Evolutionary conservation across 1,139 yeast species (phyloP).

Genomic region (Geotrichum europaeum): DNA sequence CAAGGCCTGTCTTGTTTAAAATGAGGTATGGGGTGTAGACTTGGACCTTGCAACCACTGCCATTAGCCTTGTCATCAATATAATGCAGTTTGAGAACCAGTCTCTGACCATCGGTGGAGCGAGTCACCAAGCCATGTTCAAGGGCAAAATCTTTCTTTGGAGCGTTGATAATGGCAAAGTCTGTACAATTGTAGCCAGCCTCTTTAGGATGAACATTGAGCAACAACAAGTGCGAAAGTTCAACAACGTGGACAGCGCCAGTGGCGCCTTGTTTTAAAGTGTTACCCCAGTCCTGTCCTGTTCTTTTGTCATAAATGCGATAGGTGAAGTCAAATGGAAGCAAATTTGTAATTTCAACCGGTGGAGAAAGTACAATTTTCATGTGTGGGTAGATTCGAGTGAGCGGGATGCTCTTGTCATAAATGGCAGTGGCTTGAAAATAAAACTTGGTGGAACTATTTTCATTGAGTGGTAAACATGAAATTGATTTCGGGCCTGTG

Average conservation of each 20-base stretch:
- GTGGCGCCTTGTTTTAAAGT: constrained; percentile 56
- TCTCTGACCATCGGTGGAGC: constrained; percentile 52
- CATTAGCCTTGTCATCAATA: constrained; percentile 31
- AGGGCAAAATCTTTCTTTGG: constrained; percentile 47
- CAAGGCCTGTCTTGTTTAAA: constrained; percentile 71
- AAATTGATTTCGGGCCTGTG: constrained; percentile 47
- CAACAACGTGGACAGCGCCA: constrained; percentile 74
- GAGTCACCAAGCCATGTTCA: constrained; percentile 41
- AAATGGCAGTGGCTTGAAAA: constrained; percentile 69
- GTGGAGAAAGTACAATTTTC: constrained; percentile 74
- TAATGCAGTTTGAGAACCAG: constrained; percentile 63
- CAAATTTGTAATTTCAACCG: constrained; percentile 76
- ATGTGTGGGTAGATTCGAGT: constrained; percentile 79
- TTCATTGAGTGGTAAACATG: constrained; percentile 45
- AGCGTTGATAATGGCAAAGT: constrained; percentile 67
- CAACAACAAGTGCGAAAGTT: constrained; percentile 62
- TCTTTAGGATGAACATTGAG: constrained; percentile 65
- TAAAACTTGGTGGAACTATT: constrained; percentile 43
- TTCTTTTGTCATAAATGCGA: constrained; percentile 69
- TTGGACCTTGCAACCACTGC: constrained; percentile 38
- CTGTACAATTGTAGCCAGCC: constrained; percentile 62
- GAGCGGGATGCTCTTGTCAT: constrained; percentile 58
- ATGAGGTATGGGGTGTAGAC: constrained; percentile 80
- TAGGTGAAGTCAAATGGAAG: constrained; percentile 78
- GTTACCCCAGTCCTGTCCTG: constrained; percentile 66